phyloP scores from a whole-genome alignment of 2,329 filamentous ascomycete species.

The Hortaea werneckii region DNA sequence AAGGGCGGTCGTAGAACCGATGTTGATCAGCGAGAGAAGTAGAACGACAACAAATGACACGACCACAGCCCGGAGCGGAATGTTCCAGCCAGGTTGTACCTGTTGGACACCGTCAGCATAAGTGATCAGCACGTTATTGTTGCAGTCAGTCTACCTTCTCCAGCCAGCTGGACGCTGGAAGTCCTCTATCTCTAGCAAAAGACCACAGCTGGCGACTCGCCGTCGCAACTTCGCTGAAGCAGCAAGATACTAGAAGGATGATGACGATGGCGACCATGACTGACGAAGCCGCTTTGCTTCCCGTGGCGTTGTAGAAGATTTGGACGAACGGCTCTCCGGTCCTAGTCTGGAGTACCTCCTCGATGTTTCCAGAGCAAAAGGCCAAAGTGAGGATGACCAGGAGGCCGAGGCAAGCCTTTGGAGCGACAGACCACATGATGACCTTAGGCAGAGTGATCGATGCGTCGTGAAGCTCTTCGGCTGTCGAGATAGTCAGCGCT shows the following conservation, averaged over 20 bases:
- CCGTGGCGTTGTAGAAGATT: constrained; percentile 27
- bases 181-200: constrained; percentile 5
- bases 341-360: no score
- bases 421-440: no score
- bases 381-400: no score
- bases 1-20: constrained; percentile 31
- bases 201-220: no score
- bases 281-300: constrained; percentile 22
- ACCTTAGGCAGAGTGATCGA: no score
- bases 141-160: no score
- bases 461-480: constrained; percentile 20
- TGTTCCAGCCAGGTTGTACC: constrained; percentile 10
- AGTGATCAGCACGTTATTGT: no score
- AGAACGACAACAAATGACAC: constrained; percentile 11
- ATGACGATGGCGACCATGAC: constrained; percentile 25
- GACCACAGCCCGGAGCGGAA: constrained; percentile 18
- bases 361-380: no score
- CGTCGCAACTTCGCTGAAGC: no score
- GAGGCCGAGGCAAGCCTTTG: no score
- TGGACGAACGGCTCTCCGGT: no score
- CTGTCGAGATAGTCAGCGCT: constrained; percentile 4
- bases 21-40: constrained; percentile 27
- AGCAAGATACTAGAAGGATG: constrained; percentile 21
- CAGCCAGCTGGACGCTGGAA: constrained; percentile 11
- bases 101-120: no score